Conservation (phyloP, 768 basidiomycete genomes). For the Phallus indusiatus region DNA sequence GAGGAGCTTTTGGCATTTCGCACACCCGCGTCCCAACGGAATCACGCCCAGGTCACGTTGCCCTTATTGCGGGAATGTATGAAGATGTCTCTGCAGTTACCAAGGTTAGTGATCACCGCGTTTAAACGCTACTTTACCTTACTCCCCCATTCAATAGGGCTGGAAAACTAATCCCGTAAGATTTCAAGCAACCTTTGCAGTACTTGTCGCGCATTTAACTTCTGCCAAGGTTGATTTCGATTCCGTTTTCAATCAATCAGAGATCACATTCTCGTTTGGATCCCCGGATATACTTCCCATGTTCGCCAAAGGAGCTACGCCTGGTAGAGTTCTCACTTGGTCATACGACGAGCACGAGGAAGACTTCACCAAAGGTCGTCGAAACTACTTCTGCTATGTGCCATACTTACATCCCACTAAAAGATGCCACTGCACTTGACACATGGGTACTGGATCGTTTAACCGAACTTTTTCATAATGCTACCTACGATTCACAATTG, state of each 20-base stretch:
- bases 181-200: constrained; percentile 6
- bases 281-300: constrained; percentile 86
- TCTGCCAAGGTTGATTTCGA: constrained; percentile 59
- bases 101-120: constrained; percentile 37
- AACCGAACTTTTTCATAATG: constrained; percentile 49
- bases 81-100: constrained; percentile 85
- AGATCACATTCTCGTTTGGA: constrained; percentile 71
- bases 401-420: background rate
- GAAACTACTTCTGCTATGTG: background rate
- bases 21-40: constrained; percentile 86
- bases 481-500: constrained; percentile 42
- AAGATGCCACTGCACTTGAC: constrained; percentile 72
- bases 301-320: constrained; percentile 67
- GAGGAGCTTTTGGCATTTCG: constrained; percentile 76
- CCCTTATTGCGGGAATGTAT: constrained; percentile 87
- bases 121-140: background rate
- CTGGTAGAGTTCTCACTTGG: constrained; percentile 66
- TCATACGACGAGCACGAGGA: constrained; percentile 68
- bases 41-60: constrained; percentile 81
- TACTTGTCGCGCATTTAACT: constrained; percentile 7
- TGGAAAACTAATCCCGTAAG: constrained; percentile 79
- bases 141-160: constrained; percentile 34
- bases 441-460: constrained; percentile 72
- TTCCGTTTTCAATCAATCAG: constrained; percentile 79
- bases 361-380: constrained; percentile 74